Conservation (phyloP, 2,329 filamentous ascomycete genomes). For the Alternaria burnsii region DNA sequence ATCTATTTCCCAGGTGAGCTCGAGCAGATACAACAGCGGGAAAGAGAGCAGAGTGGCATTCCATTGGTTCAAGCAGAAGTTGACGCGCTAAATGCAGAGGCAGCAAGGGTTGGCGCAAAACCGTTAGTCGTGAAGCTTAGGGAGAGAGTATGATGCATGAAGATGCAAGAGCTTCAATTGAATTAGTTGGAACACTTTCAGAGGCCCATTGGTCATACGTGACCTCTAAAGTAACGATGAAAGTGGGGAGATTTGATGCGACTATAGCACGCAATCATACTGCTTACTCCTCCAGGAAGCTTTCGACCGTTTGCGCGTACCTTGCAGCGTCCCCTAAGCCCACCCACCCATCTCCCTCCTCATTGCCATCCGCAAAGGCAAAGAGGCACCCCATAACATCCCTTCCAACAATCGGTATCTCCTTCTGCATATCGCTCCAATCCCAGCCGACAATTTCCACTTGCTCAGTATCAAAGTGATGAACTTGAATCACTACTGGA, state of each 20-base stretch:
- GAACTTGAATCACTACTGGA: conserved; percentile 57
- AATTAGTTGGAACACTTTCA: too few relatives aligned
- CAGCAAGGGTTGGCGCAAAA: conserved; percentile 51
- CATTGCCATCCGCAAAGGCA: conserved; percentile 33
- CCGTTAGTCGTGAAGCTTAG: background rate
- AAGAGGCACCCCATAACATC: conserved; percentile 27
- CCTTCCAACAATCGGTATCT: conserved; percentile 31
- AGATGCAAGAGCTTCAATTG: background rate
- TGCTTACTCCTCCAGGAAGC: background rate
- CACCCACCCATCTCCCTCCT: conserved; percentile 37
- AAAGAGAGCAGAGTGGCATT: conserved; percentile 55
- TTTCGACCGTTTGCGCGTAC: background rate
- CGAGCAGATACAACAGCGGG: conserved; percentile 20
- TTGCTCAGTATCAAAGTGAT: conserved; percentile 58
- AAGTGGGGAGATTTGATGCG: background rate
- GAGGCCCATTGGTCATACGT: background rate
- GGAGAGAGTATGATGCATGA: background rate
- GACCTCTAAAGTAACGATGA: background rate
- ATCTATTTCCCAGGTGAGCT: conserved; percentile 64
- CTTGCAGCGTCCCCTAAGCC: conserved; percentile 35
- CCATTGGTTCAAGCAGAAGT: conserved; percentile 60
- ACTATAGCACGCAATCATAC: background rate
- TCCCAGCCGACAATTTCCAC: conserved; percentile 57
- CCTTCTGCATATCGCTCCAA: conserved; percentile 51
- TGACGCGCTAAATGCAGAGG: conserved; percentile 59